These are phyloP conservation scores for Ceratocystis huliohia DNA, from an alignment of 2,329 filamentous ascomycete species.

Conservation along the genomic window DNA sequence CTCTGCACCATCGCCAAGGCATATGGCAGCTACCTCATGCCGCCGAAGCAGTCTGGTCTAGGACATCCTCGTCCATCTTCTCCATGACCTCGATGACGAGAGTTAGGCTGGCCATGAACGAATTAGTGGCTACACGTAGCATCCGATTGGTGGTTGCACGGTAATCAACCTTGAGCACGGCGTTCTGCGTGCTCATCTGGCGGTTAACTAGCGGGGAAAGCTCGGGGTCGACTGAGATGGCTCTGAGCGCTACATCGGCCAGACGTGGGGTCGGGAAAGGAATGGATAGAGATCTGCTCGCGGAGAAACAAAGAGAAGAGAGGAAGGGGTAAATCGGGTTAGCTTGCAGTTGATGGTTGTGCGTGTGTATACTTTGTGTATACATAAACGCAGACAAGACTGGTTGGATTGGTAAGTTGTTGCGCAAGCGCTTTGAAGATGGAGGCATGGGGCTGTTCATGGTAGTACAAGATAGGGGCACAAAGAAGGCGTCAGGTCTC, in stretches of 20 bases:
- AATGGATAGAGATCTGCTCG: slow-evolving; percentile 53
- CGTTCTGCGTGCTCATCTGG: slow-evolving; percentile 45
- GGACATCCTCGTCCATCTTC: slow-evolving; percentile 73
- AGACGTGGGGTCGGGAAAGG: slow-evolving; percentile 73
- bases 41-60: slow-evolving; percentile 31
- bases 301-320: slow-evolving; percentile 22
- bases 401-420: neutral
- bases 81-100: slow-evolving; percentile 83
- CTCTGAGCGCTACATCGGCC: slow-evolving; percentile 59
- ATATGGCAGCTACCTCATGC: neutral
- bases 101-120: slow-evolving; percentile 81
- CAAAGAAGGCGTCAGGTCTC: neutral
- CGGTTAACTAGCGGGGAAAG: slow-evolving; percentile 73
- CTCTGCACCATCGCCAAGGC: too few species aligned
- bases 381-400: neutral
- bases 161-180: slow-evolving; percentile 61
- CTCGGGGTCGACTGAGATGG: slow-evolving; percentile 76
- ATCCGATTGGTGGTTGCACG: slow-evolving; percentile 87
- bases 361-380: too few species aligned
- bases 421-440: neutral
- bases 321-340: neutral
- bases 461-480: neutral
- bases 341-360: neutral
- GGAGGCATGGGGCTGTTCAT: neutral
- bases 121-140: slow-evolving; percentile 90